A percentile compares a stretch with the other conserved stretches of the same genome.
Conservation (phyloP, 352 stramenopile species). For the Pythium volutum region DNA sequence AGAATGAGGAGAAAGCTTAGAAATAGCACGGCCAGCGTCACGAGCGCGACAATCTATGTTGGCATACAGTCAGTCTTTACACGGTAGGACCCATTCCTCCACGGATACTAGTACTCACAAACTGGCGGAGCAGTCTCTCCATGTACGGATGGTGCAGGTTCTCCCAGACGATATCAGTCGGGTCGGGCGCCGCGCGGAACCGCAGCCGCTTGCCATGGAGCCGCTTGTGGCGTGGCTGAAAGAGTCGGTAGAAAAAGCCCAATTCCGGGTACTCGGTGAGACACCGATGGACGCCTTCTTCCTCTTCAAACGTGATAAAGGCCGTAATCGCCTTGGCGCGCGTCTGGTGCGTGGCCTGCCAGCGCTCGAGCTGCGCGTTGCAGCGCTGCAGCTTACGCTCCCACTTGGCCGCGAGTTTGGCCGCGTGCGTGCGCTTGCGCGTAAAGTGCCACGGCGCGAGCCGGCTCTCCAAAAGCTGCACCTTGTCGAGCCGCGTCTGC, state of each 20-base stretch:
- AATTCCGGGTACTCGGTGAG: slow-evolving; percentile 75
- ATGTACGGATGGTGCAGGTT: slow-evolving; percentile 70
- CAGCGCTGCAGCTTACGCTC: slow-evolving; percentile 44
- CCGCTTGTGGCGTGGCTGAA: slow-evolving; percentile 60
- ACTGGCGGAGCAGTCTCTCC: slow-evolving; percentile 57
- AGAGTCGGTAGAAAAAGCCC: slow-evolving; percentile 66
- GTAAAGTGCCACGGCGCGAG: slow-evolving; percentile 40
- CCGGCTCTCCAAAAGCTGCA: slow-evolving; percentile 50
- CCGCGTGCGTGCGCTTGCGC: slow-evolving; percentile 37
- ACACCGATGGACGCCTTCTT: slow-evolving; percentile 77
- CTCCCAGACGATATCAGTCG: slow-evolving; percentile 85
- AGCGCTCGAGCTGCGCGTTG: slow-evolving; percentile 44
- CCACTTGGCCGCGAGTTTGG: slow-evolving; percentile 42
- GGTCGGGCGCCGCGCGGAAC: slow-evolving; percentile 67
- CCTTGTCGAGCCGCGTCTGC: slow-evolving; percentile 62
- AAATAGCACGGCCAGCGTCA: slow-evolving; percentile 67
- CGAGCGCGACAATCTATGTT: slow-evolving; percentile 55
- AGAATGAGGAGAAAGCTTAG: slow-evolving; percentile 78
- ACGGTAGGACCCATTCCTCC: too few relatives aligned
- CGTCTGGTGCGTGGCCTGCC: slow-evolving; percentile 26
- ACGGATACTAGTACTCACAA: slow-evolving; percentile 34
- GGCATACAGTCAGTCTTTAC: neutral
- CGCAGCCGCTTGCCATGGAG: slow-evolving; percentile 69
- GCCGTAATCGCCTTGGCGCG: slow-evolving; percentile 57
- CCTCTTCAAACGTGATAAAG: slow-evolving; percentile 84